A percentile compares a stretch with the other conserved stretches of the same genome.
phyloP scores from a whole-genome alignment of 2,329 filamentous ascomycete genomes.

The Fusarium nygamai region DNA sequence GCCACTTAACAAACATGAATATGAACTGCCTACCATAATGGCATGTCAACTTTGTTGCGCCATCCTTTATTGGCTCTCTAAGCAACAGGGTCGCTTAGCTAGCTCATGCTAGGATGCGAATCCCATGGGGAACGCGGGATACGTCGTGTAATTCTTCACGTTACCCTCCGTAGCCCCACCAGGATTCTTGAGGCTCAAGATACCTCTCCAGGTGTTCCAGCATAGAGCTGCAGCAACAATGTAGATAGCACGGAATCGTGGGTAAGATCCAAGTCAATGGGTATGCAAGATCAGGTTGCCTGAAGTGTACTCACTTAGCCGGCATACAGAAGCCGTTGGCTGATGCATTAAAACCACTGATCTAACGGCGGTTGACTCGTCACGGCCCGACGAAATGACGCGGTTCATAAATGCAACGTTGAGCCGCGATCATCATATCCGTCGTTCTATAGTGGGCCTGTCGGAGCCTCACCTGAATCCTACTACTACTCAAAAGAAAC shows the following conservation, averaged over 20 bases:
- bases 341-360: neutral
- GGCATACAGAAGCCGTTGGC: no score
- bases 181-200: no score
- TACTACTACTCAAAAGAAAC: no score
- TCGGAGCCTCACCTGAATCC: neutral
- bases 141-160: no score
- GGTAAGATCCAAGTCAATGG: neutral
- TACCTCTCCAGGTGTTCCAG: rapidly evolving
- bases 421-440: neutral
- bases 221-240: rapidly evolving
- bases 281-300: neutral
- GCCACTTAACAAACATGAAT: rapidly evolving
- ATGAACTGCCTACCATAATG: no score
- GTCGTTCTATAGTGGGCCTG: neutral
- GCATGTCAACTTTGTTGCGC: neutral
- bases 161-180: neutral
- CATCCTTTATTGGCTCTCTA: neutral
- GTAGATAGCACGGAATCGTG: rapidly evolving
- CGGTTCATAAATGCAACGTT: neutral
- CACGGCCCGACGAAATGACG: neutral
- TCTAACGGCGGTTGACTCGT: neutral
- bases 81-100: neutral
- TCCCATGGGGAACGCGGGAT: neutral
- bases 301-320: neutral
- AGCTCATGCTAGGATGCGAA: neutral